These are phyloP conservation scores for Neurospora tetrasperma DNA, from an alignment of 495 filamentous ascomycete genomes.

Conservation along the genomic window DNA sequence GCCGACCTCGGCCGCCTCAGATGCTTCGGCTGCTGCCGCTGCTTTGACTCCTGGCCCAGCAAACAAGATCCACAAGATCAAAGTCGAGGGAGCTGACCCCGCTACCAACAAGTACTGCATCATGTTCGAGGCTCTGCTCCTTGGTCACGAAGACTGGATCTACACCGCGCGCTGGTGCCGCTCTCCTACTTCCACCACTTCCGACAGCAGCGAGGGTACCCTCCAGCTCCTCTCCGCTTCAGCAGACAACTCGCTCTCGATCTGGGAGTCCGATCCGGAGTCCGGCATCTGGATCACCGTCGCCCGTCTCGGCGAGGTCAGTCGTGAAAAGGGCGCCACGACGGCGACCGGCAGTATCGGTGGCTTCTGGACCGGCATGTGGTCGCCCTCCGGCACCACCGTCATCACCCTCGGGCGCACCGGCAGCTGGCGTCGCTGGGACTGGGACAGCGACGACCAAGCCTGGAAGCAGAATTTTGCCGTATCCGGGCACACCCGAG, in stretches of 20 bases:
- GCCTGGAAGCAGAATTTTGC: slow-evolving; percentile 72
- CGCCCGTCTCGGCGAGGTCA: slow-evolving; percentile 84
- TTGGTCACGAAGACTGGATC: slow-evolving; percentile 98
- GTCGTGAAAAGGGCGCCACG: slow-evolving; percentile 83
- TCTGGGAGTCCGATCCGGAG: slow-evolving; percentile 75
- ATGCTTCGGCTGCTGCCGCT: slow-evolving; percentile 27
- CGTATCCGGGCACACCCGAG: slow-evolving; percentile 72
- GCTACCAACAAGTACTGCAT: slow-evolving; percentile 50
- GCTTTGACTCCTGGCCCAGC: slow-evolving; percentile 43
- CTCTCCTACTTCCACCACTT: slow-evolving; percentile 19
- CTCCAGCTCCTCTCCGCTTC: slow-evolving; percentile 81
- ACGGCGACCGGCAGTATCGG: slow-evolving; percentile 92
- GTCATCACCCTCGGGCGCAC: slow-evolving; percentile 80
- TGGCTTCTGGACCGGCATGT: slow-evolving; percentile 92
- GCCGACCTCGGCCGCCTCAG: slow-evolving; percentile 29
- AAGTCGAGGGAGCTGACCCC: slow-evolving; percentile 25
- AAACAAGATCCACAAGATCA: slow-evolving; percentile 74
- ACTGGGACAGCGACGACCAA: slow-evolving; percentile 30
- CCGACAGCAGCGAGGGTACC: slow-evolving; percentile 21
- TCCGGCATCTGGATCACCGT: slow-evolving; percentile 86
- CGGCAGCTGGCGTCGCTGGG: slow-evolving; percentile 87
- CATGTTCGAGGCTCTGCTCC: slow-evolving; percentile 88
- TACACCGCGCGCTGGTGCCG: slow-evolving; percentile 74
- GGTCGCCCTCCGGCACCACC: slow-evolving; percentile 67
- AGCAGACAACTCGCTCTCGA: slow-evolving; percentile 85